Percentiles rank a stretch among this genome's conserved stretches.
phyloP scores from a whole-genome alignment of 1,284 basidiomycete genomes.

The Cystobasidiaceae sp. region DNA sequence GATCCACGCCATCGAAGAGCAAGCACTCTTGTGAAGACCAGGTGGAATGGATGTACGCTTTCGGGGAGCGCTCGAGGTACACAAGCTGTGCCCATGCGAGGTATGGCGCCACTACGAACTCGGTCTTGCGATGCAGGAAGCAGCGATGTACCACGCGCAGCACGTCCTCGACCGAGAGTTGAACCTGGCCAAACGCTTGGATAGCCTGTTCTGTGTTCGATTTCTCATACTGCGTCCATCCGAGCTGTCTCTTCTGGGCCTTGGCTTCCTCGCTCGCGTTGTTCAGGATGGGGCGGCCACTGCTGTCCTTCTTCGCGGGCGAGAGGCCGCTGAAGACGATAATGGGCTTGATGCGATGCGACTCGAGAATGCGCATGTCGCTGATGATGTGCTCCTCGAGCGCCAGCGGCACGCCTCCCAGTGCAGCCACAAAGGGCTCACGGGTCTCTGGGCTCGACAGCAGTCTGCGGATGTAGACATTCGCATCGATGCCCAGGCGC shows the following conservation, averaged over 20 bases:
- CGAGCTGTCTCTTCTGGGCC: conserved; percentile 52
- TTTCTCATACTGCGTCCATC: conserved; percentile 83
- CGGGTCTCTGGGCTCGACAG: conserved; percentile 66
- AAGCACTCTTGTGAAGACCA: conserved; percentile 86
- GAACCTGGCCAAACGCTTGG: conserved; percentile 69
- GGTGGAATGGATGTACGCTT: conserved; percentile 90
- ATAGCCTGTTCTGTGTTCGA: conserved; percentile 81
- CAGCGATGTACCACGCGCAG: conserved; percentile 87
- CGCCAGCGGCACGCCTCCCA: conserved; percentile 35
- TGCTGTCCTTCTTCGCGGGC: conserved; percentile 51
- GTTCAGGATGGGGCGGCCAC: neutral
- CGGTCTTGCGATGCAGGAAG: conserved; percentile 90
- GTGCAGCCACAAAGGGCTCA: conserved; percentile 62
- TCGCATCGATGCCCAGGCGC: conserved; percentile 93
- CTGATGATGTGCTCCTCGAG: conserved; percentile 66
- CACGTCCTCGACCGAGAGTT: conserved; percentile 74
- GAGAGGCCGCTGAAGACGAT: conserved; percentile 89
- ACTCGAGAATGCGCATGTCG: conserved; percentile 85
- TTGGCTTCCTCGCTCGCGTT: conserved; percentile 9
- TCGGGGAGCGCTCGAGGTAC: conserved; percentile 87
- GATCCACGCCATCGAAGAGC: conserved; percentile 78
- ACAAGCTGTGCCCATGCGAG: conserved; percentile 90
- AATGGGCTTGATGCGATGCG: conserved; percentile 88
- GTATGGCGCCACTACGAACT: conserved; percentile 94
- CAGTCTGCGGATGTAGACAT: conserved; percentile 77